These are phyloP conservation scores for Podospora pseudocomata DNA, from an alignment of 495 filamentous ascomycete genomes.

Conservation along the genomic window DNA sequence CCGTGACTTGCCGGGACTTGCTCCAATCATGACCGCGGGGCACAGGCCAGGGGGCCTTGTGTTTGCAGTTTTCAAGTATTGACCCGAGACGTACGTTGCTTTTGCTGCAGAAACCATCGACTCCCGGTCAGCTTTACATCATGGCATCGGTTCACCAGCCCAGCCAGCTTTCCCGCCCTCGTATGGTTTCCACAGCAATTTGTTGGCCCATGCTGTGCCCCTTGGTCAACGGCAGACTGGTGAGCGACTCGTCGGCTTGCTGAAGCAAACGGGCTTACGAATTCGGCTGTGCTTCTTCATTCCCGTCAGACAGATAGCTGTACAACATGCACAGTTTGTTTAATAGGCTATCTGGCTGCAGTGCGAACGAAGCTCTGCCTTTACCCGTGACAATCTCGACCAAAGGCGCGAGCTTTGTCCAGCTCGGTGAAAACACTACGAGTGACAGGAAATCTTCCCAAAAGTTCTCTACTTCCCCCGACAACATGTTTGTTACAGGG, in stretches of 20 bases:
- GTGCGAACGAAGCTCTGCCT: background rate
- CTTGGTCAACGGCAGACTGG: background rate
- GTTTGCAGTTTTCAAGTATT: background rate
- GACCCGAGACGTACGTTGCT: background rate
- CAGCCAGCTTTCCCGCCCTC: background rate
- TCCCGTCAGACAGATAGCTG: background rate
- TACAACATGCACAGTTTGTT: background rate
- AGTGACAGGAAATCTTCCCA: background rate
- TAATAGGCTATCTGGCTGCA: background rate
- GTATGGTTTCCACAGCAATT: background rate
- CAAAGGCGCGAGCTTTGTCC: background rate
- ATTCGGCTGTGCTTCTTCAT: background rate
- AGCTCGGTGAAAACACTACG: background rate
- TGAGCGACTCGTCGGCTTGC: background rate
- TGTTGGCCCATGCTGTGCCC: background rate
- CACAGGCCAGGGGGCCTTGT: too few species aligned
- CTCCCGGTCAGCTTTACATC: background rate
- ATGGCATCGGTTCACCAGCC: background rate
- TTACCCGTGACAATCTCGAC: background rate
- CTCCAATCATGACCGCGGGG: background rate
- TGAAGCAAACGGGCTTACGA: background rate
- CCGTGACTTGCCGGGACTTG: constrained; percentile 2
- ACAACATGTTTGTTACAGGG: background rate
- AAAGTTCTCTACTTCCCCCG: background rate
- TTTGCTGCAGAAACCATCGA: background rate